Base-by-base conservation (phyloP, 176 grass and related monocot species). In the Avena atlantica region DNA sequence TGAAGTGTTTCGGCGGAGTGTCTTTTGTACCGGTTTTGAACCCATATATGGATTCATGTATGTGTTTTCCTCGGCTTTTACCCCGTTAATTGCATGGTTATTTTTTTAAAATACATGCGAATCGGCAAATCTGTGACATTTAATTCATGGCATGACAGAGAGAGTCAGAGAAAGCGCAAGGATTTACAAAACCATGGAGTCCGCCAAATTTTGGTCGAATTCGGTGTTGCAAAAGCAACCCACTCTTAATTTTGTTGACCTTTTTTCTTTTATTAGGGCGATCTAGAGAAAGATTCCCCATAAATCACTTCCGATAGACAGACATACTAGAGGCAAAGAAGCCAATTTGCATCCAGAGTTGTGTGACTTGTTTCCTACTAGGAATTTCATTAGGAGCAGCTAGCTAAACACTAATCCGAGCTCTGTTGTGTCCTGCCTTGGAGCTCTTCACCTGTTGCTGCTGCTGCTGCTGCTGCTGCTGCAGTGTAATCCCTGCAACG, bases 381-480 rank as follows among this genome's bases (percentile, higher is more conserved):
- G 40, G 5, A 83, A 83, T 47, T 78, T 24, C 2, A 48, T 48
- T 42, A 59, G 61, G 70, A 85, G 1, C 51, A 77, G 81, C 82
- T 77, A 77, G 81, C 82, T 77, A 78, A 88, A 52, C 59, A 7
- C 71, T 69, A 76, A 70, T 71, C 76, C 61, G 31, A 76, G 44
- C 52, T 45, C 76, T 13, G 17, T 40, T 53, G 10, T 17, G 20
- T 8, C 45, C 14, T 29, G 23, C 50, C 21, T 52, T n/a, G 61
- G n/a, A 82, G 78, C 40, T 42, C 78, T 62, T 65, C 70, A 76
- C 81, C 59, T 57, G 85, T 58, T 6, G 50, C 42, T 27, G 61
- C 81, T 42, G 5, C 40, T 4, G 0, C n/a, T n/a, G n/a, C n/a
- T n/a, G 49, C 59, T 57, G 81, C 67, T 6, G 50, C 42, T 27